phyloP scores from a whole-genome alignment of 116 monocot species.

The Trichopus zeylanicus region DNA sequence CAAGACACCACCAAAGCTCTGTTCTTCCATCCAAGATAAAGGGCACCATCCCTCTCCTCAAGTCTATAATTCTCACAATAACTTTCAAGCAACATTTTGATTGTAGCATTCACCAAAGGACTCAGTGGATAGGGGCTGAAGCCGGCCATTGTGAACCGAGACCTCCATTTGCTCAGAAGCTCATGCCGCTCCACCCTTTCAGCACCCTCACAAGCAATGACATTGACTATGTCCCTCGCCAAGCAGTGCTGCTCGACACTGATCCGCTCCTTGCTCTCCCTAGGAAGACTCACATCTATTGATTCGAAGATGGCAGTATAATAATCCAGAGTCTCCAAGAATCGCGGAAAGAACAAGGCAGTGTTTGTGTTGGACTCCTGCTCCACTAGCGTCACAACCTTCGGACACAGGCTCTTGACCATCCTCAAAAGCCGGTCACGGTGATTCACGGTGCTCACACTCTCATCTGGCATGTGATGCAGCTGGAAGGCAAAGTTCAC shows the following conservation, averaged over 20 bases:
- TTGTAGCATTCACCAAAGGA: conserved; percentile 61
- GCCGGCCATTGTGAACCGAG: conserved; percentile 80
- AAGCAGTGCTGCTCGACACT: too few relatives aligned
- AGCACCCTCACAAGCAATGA: conserved; percentile 82
- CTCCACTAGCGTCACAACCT: conserved; percentile 79
- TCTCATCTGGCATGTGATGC: conserved; percentile 89
- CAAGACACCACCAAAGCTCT: conserved; percentile 47
- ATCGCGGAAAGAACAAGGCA: conserved; percentile 57
- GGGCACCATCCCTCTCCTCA: conserved; percentile 68
- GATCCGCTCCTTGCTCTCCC: conserved; percentile 69
- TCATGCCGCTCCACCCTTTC: too few relatives aligned
- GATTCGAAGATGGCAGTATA: conserved; percentile 76
- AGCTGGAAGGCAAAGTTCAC: conserved; percentile 81
- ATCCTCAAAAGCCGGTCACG: conserved; percentile 71
- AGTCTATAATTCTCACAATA: conserved; percentile 58
- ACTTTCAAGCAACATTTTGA: conserved; percentile 51
- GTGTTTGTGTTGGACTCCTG: conserved; percentile 93
- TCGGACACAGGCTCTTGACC: conserved; percentile 67
- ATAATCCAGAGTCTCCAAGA: conserved; percentile 64
- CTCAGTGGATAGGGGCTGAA: conserved; percentile 69
- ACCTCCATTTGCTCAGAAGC: conserved; percentile 75
- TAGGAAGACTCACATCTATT: conserved; percentile 56
- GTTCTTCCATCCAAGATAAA: conserved; percentile 67
- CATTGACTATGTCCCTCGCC: conserved; percentile 95
- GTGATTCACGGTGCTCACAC: conserved; percentile 70